Evolutionary conservation across 345 rosid genomes (phyloP), one percentile per base, ranked within the genome.

Genomic region (Angophora floribunda): DNA sequence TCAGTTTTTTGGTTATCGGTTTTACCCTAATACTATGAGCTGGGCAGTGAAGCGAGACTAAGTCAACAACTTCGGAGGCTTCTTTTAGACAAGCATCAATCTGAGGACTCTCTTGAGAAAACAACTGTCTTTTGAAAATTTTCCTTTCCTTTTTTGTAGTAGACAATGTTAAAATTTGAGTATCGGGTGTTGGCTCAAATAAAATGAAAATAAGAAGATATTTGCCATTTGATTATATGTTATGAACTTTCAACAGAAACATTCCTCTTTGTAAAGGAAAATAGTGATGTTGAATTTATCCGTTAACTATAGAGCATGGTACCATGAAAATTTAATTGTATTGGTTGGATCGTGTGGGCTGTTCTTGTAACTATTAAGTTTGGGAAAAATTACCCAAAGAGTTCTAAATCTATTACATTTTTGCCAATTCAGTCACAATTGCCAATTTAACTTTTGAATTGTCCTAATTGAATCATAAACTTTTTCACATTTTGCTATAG

Each of bases 391-490:
- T 19, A 53, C 26, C 26, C 59, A 53, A 3, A 19, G 0, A 2
- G 1, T 53, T 53, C 19, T 19, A 19, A 19, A 53, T 53, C 0
- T 53, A 19, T 53, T 7, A 2, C 2, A 0, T 1, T 19, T 53
- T 53, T 53, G 0, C 57, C 2, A 2, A 53, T 53, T 2, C 5
- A 2, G 0, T 53, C 19, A 22, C 19, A 53, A 1, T n/a, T n/a
- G n/a, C n/a, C n/a, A n/a, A n/a, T n/a, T n/a, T n/a, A n/a, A 53
- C 22, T 19, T 53, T 53, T 53, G 1, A 53, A 53, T 19, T 53
- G 24, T 0, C 0, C 57, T 0, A 53, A 53, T 19, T 53, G 1
- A 53, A 3, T 53, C 7, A 0, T 53, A 0, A 53, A 53, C 24
- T 0, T 53, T 53, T 53, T 53, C 59, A 53, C 10, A 0, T 19